Conservation (phyloP, 768 basidiomycete genomes). For the Mycena epipterygia region DNA sequence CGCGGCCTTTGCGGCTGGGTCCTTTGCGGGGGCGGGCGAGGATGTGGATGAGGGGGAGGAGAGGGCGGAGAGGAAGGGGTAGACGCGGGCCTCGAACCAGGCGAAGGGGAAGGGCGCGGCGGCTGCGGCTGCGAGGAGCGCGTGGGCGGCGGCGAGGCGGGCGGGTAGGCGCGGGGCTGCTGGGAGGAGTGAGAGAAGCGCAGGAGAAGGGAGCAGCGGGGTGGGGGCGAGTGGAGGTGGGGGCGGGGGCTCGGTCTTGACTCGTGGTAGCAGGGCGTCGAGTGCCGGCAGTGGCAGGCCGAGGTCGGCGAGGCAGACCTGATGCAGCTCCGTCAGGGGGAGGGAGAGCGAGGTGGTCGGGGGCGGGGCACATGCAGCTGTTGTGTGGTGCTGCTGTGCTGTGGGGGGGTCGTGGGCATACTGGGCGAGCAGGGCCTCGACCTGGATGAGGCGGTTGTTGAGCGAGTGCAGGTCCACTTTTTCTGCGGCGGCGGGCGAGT, state of each 20-base stretch:
- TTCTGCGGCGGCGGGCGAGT: conserved; percentile 87
- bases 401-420: conserved; percentile 44
- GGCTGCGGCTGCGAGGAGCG: conserved; percentile 9
- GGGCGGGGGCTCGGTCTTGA: neutral
- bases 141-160: conserved; percentile 22
- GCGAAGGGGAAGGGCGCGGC: conserved; percentile 26
- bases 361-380: neutral
- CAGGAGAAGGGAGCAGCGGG: neutral
- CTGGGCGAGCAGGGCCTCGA: conserved; percentile 57
- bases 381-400: conserved; percentile 36
- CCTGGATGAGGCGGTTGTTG: conserved; percentile 81
- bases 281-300: conserved; percentile 4
- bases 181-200: conserved; percentile 32
- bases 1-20: neutral
- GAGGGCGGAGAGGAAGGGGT: conserved; percentile 23
- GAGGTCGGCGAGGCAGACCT: conserved; percentile 20
- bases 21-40: neutral
- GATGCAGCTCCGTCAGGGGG: conserved; percentile 16
- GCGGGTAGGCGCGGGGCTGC: conserved; percentile 6
- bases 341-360: conserved; percentile 15
- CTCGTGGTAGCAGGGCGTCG: neutral
- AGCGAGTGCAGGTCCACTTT: conserved; percentile 91
- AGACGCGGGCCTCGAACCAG: conserved; percentile 32
- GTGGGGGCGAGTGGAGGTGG: neutral
- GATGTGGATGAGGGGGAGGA: neutral